phyloP scores from a whole-genome alignment of 2,329 filamentous ascomycete genomes.

The Alternaria triticimaculans region DNA sequence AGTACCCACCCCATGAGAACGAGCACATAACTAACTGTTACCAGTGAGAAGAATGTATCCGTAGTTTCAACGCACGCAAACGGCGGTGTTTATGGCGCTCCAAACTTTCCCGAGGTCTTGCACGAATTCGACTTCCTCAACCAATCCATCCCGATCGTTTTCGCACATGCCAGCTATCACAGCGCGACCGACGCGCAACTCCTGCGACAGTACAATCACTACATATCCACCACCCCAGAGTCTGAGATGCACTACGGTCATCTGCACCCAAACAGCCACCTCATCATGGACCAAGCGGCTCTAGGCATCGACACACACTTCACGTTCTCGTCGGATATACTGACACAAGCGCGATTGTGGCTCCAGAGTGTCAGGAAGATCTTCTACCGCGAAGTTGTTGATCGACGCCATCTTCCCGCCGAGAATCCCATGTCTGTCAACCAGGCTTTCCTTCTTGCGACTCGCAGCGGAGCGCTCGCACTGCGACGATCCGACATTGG shows the following conservation, averaged over 20 bases:
- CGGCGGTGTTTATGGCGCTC: conserved; percentile 16
- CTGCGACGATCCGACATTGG: conserved; percentile 61
- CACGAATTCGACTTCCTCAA: conserved; percentile 45
- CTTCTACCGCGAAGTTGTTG: conserved; percentile 51
- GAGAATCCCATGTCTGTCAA: conserved; percentile 61
- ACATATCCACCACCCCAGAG: conserved; percentile 65
- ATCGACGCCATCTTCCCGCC: conserved; percentile 52
- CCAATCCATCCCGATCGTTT: conserved; percentile 56
- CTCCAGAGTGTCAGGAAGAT: conserved; percentile 55
- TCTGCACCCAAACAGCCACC: conserved; percentile 53
- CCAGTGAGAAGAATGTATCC: conserved; percentile 22
- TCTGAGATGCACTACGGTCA: conserved; percentile 67
- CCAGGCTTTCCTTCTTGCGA: conserved; percentile 64
- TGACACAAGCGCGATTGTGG: conserved; percentile 61
- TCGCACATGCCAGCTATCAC: conserved; percentile 60
- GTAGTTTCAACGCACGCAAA: conserved; percentile 53
- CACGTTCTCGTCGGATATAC: conserved; percentile 57
- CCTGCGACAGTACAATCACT: conserved; percentile 59
- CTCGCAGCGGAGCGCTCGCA: conserved; percentile 60
- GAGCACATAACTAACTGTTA: not conserved
- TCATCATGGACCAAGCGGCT: conserved; percentile 59
- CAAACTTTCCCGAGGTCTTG: conserved; percentile 37
- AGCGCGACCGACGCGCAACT: conserved; percentile 50
- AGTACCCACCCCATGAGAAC: not conserved
- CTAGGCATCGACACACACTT: conserved; percentile 64